Base-by-base conservation (phyloP, 208 protist species). In the Trichomonas gallinae region DNA sequence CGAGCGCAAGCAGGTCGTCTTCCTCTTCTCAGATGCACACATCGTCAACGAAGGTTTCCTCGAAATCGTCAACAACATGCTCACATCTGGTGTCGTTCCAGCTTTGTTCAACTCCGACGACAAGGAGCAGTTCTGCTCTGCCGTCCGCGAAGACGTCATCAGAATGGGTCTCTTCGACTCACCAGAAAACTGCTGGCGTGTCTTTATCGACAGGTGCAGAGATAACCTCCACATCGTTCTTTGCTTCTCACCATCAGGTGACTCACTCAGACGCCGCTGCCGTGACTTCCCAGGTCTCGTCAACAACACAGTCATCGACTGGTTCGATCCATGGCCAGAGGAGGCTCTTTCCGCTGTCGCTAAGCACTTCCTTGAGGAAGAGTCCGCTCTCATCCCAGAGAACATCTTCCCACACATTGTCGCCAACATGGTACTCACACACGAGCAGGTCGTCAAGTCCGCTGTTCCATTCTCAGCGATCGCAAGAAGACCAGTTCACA, bases 41-140 rank as follows among this genome's bases (percentile, higher is more conserved):
- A 98, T 99, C 45, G 99, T 99, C 97, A 97, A 99, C 96, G 99
- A 99, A 97, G 98, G 98, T 48, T 99, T 99, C 97, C 97, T 99
- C 11, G 99, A 99, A 98, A 97, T 99, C 63, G 99, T 99, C 97
- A 99, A 99, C 98, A 99, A 99, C 98, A 99, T 99, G 98, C 98
- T 99, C 0, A 99, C 99, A 96, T 98, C 98, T 21, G 99, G 99
- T 85, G 99, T 99, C 97, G 99, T 99, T 63, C 99, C 99, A 17
- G 99, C 99, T 11, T 98, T 99, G 26, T 99, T 99, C 97, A 97
- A 98, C n/a, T 98, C 99, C 96, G 98, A 99, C 96, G 99, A 99
- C 97, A 99, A 99, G 97, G 98, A 99, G 44, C 97, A 98, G 9
- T 97, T 99, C 34, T 99, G 99, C 97, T 98, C 97, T 88, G 98